A percentile compares a stretch with the other conserved stretches of the same genome.
Conservation (phyloP, 129 eudicot genomes). For the Ambrosia artemisiifolia region DNA sequence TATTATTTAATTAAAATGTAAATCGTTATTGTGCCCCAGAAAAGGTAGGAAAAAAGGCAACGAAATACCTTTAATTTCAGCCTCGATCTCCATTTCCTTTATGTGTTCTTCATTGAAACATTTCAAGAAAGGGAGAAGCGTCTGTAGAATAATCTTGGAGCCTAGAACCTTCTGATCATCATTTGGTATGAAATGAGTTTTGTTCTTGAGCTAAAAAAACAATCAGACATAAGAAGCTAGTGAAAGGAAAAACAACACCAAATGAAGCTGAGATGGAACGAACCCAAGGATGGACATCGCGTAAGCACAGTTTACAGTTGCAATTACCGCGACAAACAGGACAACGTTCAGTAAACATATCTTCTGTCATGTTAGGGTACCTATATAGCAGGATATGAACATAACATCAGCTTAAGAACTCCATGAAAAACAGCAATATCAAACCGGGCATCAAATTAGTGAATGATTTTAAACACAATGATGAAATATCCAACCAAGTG, state of each 20-base stretch:
- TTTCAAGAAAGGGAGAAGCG: constrained; percentile 54
- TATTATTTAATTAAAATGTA: background rate
- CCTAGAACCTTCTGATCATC: constrained; percentile 29
- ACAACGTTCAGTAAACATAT: constrained; percentile 53
- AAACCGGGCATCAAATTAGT: background rate
- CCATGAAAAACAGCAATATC: background rate
- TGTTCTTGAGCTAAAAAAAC: constrained; percentile 17
- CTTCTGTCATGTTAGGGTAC: constrained; percentile 57
- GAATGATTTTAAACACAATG: background rate
- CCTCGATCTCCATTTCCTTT: constrained; percentile 55
- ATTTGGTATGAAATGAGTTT: constrained; percentile 2
- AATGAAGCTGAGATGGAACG: background rate
- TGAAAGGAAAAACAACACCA: background rate
- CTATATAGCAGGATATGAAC: constrained; percentile 24
- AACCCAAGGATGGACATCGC: constrained; percentile 25
- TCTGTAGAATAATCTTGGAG: constrained; percentile 39
- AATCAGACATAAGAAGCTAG: background rate
- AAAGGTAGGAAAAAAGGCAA: background rate
- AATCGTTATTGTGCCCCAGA: too few relatives aligned
- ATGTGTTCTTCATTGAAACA: constrained; percentile 45
- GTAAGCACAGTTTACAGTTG: constrained; percentile 72
- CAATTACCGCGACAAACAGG: constrained; percentile 64
- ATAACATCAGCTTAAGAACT: background rate
- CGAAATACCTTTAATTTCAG: constrained; percentile 51
- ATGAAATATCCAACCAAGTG: constrained; percentile 37